Evolutionary conservation across 768 basidiomycete species (phyloP).

Genomic region (Podaxis sp.): DNA sequence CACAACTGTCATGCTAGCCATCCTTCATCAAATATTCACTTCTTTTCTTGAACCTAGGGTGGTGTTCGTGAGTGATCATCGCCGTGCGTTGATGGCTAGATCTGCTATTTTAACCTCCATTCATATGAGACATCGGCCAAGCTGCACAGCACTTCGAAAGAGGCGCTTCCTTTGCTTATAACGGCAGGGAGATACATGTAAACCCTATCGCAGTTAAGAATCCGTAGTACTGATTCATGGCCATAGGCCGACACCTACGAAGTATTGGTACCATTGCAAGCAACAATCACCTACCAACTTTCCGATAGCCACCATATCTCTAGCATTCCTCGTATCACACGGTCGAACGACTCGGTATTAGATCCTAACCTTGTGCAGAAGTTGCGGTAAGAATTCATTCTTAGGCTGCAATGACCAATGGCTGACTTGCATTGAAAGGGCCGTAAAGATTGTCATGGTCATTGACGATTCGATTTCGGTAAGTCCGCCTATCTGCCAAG

Average conservation of each 20-base stretch:
- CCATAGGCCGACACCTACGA: slow-evolving; percentile 19
- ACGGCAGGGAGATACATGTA: slow-evolving; percentile 19
- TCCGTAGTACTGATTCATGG: background rate
- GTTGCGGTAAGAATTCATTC: background rate
- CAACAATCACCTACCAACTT: slow-evolving; percentile 16
- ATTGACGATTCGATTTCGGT: slow-evolving; percentile 21
- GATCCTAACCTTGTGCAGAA: slow-evolving; percentile 1
- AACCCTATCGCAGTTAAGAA: background rate
- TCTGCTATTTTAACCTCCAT: slow-evolving; percentile 2
- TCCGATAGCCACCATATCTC: slow-evolving; percentile 10
- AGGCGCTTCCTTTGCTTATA: slow-evolving; percentile 20
- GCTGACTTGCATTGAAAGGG: slow-evolving; percentile 1
- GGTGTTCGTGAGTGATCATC: slow-evolving; percentile 1
- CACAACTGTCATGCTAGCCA: background rate
- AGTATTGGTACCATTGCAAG: slow-evolving; percentile 18
- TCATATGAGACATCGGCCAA: slow-evolving; percentile 16
- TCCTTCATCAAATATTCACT: background rate
- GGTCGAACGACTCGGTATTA: background rate
- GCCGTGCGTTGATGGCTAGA: background rate
- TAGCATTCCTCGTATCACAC: slow-evolving; percentile 15
- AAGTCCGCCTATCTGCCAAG: background rate
- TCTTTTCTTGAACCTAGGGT: background rate
- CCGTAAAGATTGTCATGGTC: slow-evolving; percentile 19
- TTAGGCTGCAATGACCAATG: background rate
- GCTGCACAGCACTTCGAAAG: slow-evolving; percentile 17